Evolutionary conservation across 2,329 filamentous ascomycete species (phyloP).

Genomic region (Orbilia ellipsospora): DNA sequence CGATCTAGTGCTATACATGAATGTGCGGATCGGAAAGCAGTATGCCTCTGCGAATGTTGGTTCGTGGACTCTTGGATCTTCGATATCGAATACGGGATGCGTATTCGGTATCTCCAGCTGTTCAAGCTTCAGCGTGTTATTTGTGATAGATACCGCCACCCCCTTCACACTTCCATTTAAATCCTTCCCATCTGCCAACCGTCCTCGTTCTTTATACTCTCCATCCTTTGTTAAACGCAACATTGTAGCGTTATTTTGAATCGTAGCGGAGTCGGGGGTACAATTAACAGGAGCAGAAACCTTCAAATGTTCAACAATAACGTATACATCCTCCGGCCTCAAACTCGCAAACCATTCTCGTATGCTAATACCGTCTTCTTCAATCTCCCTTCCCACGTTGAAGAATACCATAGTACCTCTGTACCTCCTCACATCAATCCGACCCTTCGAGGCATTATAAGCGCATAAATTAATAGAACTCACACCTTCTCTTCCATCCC

Average conservation of each 20-base stretch:
- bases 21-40: constrained; percentile 36
- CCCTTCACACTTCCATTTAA: background rate
- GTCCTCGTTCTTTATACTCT: background rate
- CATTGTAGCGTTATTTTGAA: background rate
- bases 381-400: background rate
- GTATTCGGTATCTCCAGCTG: constrained; percentile 7
- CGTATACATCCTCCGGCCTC: constrained; percentile 21
- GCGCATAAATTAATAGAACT: constrained; percentile 23
- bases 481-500: background rate
- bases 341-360: constrained; percentile 27
- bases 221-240: background rate
- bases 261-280: background rate
- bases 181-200: background rate
- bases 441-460: constrained; percentile 17
- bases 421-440: background rate
- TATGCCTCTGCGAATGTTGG: constrained; percentile 25
- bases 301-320: constrained; percentile 29
- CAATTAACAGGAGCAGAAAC: too few species aligned
- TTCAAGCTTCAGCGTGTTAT: constrained; percentile 3
- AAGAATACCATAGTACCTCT: background rate
- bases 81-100: constrained; percentile 21
- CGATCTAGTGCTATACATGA: background rate
- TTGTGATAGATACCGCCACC: background rate
- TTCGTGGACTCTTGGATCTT: constrained; percentile 3
- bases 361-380: background rate